Evolutionary conservation across 2,329 filamentous ascomycete species (phyloP).

Genomic region (Hirsutella minnesotensis): DNA sequence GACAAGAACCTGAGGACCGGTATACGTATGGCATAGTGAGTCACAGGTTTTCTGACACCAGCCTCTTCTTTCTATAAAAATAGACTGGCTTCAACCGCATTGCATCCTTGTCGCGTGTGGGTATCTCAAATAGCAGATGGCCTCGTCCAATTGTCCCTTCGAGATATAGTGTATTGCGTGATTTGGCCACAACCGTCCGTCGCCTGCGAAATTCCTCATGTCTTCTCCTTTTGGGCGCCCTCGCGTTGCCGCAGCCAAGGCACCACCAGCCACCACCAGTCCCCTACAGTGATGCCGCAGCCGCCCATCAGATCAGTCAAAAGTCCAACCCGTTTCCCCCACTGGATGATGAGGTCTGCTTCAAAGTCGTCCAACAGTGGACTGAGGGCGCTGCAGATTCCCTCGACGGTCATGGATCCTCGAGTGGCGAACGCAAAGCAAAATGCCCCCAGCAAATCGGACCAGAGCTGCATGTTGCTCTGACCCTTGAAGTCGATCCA

Average conservation of each 20-base stretch:
- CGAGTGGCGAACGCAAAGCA: conserved; percentile 51
- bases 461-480: conserved; percentile 49
- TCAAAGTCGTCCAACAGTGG: conserved; percentile 53
- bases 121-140: too few relatives aligned
- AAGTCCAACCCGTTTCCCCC: conserved; percentile 43
- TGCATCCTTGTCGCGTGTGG: too few relatives aligned
- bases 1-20: too few relatives aligned
- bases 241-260: conserved; percentile 13
- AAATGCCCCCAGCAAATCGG: conserved; percentile 49
- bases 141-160: too few relatives aligned
- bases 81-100: too few relatives aligned
- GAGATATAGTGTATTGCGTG: too few relatives aligned
- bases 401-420: conserved; percentile 40
- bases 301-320: conserved; percentile 28
- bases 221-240: not conserved
- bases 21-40: too few relatives aligned
- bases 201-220: not conserved
- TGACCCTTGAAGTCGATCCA: conserved; percentile 61
- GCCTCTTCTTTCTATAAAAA: too few relatives aligned
- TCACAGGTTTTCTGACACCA: too few relatives aligned
- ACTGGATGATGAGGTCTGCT: conserved; percentile 43
- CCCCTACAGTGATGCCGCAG: conserved; percentile 33
- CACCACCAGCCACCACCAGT: conserved; percentile 58
- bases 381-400: conserved; percentile 42
- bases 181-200: too few relatives aligned